A percentile compares a stretch with the other conserved stretches of the same genome.
These are phyloP conservation scores for Blumeria hordei DNA, from an alignment of 2,329 filamentous ascomycete genomes.

Conservation along the genomic window DNA sequence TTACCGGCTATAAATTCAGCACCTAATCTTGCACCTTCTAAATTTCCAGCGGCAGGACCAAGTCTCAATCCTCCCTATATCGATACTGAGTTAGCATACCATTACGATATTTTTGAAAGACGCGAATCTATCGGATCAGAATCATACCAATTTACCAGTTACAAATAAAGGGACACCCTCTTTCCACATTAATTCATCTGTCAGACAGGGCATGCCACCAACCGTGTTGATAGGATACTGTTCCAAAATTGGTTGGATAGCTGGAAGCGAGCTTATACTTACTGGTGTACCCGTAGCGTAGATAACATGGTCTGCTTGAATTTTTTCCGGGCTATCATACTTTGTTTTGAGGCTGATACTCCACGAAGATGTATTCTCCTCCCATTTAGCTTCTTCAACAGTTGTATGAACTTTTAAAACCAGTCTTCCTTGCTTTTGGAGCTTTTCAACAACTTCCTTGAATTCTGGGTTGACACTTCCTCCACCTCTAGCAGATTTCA, in stretches of 20 bases:
- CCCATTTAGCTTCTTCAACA: slow-evolving; percentile 27
- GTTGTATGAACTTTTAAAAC: slow-evolving; percentile 6
- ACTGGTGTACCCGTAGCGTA: slow-evolving; percentile 44
- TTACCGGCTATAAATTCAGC: slow-evolving; percentile 32
- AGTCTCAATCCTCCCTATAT: slow-evolving; percentile 32
- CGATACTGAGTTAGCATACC: background rate
- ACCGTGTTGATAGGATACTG: slow-evolving; percentile 36
- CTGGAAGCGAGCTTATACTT: slow-evolving; percentile 34
- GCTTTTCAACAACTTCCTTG: slow-evolving; percentile 5
- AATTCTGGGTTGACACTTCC: slow-evolving; percentile 44
- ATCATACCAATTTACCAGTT: slow-evolving; percentile 29
- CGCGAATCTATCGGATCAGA: background rate
- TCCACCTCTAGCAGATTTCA: slow-evolving; percentile 41
- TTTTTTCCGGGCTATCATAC: slow-evolving; percentile 24
- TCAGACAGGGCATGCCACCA: slow-evolving; percentile 48
- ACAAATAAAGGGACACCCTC: slow-evolving; percentile 50
- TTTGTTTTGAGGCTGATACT: slow-evolving; percentile 13
- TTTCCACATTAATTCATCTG: slow-evolving; percentile 52
- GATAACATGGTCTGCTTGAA: slow-evolving; percentile 19
- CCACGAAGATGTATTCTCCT: slow-evolving; percentile 24
- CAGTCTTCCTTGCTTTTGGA: slow-evolving; percentile 4
- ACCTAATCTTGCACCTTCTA: slow-evolving; percentile 47
- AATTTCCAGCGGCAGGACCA: slow-evolving; percentile 48
- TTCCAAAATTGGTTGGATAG: slow-evolving; percentile 31
- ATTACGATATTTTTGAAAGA: background rate